These are phyloP conservation scores for Erythrophleum ivorense DNA, from an alignment of 331 rosid species.

Conservation along the genomic window DNA sequence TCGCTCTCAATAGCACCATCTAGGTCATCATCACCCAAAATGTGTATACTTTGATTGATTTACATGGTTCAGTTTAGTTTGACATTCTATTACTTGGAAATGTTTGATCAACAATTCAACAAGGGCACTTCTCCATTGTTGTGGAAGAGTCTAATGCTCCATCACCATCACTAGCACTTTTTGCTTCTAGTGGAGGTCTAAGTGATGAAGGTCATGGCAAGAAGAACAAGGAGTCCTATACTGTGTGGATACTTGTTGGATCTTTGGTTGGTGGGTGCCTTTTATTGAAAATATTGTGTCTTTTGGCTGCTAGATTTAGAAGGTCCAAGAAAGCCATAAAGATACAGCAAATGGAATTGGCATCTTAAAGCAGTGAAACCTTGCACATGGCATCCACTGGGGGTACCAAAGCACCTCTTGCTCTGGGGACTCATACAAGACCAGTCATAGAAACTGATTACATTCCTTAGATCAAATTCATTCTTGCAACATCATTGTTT, in stretches of 20 bases:
- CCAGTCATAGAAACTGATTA: conserved; percentile 57
- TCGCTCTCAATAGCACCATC: not conserved
- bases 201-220: not conserved
- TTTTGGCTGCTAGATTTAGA: conserved; percentile 33
- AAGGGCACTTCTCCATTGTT: conserved; percentile 64
- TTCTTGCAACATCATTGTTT: conserved; percentile 26
- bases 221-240: conserved; percentile 14
- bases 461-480: conserved; percentile 43
- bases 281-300: conserved; percentile 30
- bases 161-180: conserved; percentile 15
- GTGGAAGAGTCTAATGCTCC: conserved; percentile 50
- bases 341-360: conserved; percentile 47
- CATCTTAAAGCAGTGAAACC: conserved; percentile 26
- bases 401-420: conserved; percentile 50
- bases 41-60: conserved; percentile 64
- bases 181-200: conserved; percentile 2
- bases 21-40: conserved; percentile 35
- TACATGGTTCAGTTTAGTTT: conserved; percentile 54
- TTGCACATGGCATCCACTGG: conserved; percentile 42
- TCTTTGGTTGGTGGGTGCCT: conserved; percentile 43
- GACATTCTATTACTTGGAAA: conserved; percentile 44
- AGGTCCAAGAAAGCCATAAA: conserved; percentile 10
- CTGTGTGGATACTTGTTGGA: conserved; percentile 40
- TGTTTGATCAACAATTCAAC: conserved; percentile 49
- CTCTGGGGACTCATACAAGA: conserved; percentile 54